Evolutionary conservation across 2,329 filamentous ascomycete genomes (phyloP).

Genomic region (Phialocephala sp.): DNA sequence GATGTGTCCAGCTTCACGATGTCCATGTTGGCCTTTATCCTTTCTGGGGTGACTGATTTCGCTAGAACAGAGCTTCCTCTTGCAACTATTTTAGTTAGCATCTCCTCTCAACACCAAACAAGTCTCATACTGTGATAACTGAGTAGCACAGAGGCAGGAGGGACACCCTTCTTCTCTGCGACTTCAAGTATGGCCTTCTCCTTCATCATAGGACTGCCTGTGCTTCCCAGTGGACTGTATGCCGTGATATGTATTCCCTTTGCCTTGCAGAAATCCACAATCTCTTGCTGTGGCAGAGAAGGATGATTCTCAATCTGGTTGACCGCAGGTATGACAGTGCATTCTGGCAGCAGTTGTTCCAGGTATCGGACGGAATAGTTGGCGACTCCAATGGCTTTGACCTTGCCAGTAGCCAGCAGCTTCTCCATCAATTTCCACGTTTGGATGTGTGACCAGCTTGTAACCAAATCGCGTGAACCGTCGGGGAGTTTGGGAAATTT

Average conservation of each 20-base stretch:
- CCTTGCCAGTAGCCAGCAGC: constrained; percentile 64
- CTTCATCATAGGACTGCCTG: constrained; percentile 54
- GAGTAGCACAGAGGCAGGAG: constrained; percentile 67
- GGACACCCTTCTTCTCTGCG: constrained; percentile 66
- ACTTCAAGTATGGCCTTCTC: constrained; percentile 66
- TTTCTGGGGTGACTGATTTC: constrained; percentile 71
- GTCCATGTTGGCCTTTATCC: constrained; percentile 73
- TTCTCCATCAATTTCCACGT: constrained; percentile 81
- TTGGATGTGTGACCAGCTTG: constrained; percentile 71
- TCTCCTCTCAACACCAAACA: constrained; percentile 6
- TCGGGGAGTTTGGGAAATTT: constrained; percentile 77
- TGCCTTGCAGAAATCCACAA: constrained; percentile 55
- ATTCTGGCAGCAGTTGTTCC: constrained; percentile 46
- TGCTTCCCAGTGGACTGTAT: constrained; percentile 52
- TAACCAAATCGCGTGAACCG: constrained; percentile 75
- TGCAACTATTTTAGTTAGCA: constrained; percentile 56
- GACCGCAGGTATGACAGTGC: constrained; percentile 55
- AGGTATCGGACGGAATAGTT: constrained; percentile 46
- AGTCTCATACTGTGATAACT: constrained; percentile 70
- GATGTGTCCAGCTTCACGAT: constrained; percentile 67
- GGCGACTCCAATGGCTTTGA: constrained; percentile 53
- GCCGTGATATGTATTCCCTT: constrained; percentile 58
- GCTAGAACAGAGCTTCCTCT: constrained; percentile 73
- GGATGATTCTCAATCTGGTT: constrained; percentile 69
- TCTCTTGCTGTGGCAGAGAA: constrained; percentile 58